A percentile compares a stretch with the other conserved stretches of the same genome.
These are phyloP conservation scores for Dictyostelium firmibasis DNA, from an alignment of 78 protist genomes.

Conservation along the genomic window DNA sequence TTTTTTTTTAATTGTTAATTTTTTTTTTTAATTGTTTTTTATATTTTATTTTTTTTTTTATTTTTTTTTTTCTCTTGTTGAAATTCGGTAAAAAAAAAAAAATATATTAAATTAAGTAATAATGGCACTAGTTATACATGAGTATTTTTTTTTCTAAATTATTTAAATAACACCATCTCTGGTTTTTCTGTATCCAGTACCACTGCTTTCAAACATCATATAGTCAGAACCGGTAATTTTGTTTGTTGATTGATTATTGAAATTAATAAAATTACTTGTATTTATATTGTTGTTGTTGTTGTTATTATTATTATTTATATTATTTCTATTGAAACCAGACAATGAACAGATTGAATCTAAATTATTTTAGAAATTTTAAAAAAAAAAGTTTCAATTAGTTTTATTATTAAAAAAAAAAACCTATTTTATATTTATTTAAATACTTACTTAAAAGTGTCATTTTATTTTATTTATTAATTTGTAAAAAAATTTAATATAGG, in stretches of 20 bases:
- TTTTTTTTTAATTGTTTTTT: neutral
- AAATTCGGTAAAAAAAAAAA: neutral
- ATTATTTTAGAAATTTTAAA: neutral
- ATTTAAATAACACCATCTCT: neutral
- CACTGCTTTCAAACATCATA: neutral
- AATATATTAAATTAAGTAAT: neutral
- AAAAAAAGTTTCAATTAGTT: no score
- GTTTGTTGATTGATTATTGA: neutral
- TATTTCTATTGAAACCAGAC: neutral
- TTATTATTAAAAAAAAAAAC: neutral
- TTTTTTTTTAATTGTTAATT: neutral
- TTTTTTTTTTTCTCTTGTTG: neutral
- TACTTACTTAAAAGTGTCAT: constrained; percentile 1
- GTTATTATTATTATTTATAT: neutral
- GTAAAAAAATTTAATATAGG: neutral
- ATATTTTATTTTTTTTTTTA: neutral
- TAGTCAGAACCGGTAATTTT: neutral
- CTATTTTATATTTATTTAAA: neutral
- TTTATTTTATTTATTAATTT: neutral
- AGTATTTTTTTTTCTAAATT: neutral
- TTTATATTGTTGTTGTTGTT: no score
- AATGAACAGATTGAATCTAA: neutral
- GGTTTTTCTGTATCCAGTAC: neutral
- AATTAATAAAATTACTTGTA: neutral
- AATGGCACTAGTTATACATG: neutral